phyloP scores from a whole-genome alignment of 495 filamentous ascomycete genomes.

The Aspergillus nidulans region DNA sequence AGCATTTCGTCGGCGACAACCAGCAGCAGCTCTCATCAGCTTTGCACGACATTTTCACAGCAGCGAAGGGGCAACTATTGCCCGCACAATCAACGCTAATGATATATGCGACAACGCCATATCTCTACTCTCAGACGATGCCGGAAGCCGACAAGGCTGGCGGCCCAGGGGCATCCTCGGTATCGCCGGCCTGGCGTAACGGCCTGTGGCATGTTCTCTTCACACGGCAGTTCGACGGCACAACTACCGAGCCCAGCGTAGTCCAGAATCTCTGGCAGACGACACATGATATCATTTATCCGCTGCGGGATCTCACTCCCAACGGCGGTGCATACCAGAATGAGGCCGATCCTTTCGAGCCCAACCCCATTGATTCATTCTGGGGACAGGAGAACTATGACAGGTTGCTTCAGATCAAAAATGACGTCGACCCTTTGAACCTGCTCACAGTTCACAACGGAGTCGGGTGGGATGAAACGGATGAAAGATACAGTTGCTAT shows the following conservation, averaged over 20 bases:
- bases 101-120: conserved; percentile 6
- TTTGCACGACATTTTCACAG: conserved; percentile 7
- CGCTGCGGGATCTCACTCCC: conserved; percentile 28
- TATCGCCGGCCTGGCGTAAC: conserved; percentile 18
- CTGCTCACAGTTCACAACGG: conserved; percentile 17
- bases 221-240: conserved; percentile 1
- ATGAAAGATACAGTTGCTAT: conserved; percentile 16
- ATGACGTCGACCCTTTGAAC: conserved; percentile 35
- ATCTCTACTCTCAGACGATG: conserved; percentile 10
- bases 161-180: conserved; percentile 13
- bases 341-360: conserved; percentile 38
- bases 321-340: conserved; percentile 40
- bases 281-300: conserved; percentile 12
- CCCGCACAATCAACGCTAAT: not conserved
- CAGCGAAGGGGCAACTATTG: not conserved
- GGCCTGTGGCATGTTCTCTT: conserved; percentile 18
- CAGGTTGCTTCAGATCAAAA: conserved; percentile 35
- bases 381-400: conserved; percentile 34
- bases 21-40: conserved; percentile 8
- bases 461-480: conserved; percentile 15
- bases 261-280: conserved; percentile 8
- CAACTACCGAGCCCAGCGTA: conserved; percentile 2
- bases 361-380: conserved; percentile 17
- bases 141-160: conserved; percentile 5
- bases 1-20: conserved; percentile 9